Evolutionary conservation across 352 stramenopile genomes (phyloP).

Genomic region (Pythium phragmitis): DNA sequence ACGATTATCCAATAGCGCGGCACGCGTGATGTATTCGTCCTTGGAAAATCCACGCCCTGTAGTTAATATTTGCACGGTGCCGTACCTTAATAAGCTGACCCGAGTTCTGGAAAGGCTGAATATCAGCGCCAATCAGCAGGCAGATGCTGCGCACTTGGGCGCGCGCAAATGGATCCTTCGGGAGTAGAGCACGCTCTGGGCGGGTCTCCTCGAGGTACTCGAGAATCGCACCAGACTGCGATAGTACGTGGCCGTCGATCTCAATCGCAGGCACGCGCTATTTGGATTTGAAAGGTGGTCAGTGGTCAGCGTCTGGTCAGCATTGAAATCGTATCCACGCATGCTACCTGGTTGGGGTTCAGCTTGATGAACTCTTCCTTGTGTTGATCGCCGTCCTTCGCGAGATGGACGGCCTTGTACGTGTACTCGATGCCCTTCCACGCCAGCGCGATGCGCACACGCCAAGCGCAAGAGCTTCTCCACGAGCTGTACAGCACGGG

Average conservation of each 20-base stretch:
- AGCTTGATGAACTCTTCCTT: constrained; percentile 48
- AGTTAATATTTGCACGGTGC: too few species aligned
- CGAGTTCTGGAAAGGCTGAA: constrained; percentile 90
- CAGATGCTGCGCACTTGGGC: constrained; percentile 86
- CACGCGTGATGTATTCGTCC: too few species aligned
- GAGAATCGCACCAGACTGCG: constrained; percentile 91
- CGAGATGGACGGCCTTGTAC: constrained; percentile 72
- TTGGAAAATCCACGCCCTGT: too few species aligned
- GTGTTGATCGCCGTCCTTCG: constrained; percentile 57
- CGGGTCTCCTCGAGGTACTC: constrained; percentile 92
- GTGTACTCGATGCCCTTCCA: constrained; percentile 87
- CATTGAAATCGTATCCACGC: not conserved
- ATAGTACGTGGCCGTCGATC: constrained; percentile 66
- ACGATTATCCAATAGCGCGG: too few species aligned
- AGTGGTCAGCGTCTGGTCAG: not conserved
- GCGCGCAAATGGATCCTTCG: constrained; percentile 58
- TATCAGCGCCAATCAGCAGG: constrained; percentile 89
- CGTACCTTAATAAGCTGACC: too few species aligned
- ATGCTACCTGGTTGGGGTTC: constrained; percentile 62
- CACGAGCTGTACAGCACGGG: constrained; percentile 84
- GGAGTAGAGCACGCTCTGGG: constrained; percentile 67
- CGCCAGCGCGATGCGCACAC: constrained; percentile 85
- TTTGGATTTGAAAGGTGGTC: not conserved
- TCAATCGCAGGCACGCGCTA: constrained; percentile 79
- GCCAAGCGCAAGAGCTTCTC: constrained; percentile 88